Percentiles rank a stretch among this genome's conserved stretches.
phyloP scores from a whole-genome alignment of 2,329 filamentous ascomycete species.

The Dactylellina haptotyla region DNA sequence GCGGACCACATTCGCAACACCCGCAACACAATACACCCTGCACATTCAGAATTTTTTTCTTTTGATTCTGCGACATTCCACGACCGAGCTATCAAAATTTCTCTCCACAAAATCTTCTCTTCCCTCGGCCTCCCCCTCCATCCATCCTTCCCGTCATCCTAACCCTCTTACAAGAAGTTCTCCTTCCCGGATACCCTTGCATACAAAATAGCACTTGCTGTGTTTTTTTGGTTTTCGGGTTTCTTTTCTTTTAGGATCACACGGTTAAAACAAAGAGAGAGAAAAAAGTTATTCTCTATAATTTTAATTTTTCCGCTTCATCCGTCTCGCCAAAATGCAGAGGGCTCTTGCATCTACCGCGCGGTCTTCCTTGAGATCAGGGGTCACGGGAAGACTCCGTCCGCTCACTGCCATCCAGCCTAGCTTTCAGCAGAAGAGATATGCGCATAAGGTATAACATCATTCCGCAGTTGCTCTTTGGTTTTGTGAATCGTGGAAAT shows the following conservation, averaged over 20 bases:
- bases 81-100: conserved; percentile 57
- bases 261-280: conserved; percentile 19
- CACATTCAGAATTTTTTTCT: conserved; percentile 48
- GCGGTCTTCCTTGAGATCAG: conserved; percentile 74
- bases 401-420: conserved; percentile 72
- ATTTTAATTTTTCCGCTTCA: conserved; percentile 21
- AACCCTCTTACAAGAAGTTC: conserved; percentile 55
- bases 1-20: conserved; percentile 36
- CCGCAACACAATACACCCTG: conserved; percentile 20
- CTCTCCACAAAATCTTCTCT: conserved; percentile 60
- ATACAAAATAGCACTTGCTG: conserved; percentile 46
- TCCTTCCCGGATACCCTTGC: conserved; percentile 50
- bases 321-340: conserved; percentile 77
- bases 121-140: conserved; percentile 55
- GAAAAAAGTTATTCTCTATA: background rate
- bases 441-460: conserved; percentile 86
- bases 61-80: conserved; percentile 55
- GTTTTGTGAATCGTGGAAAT: conserved; percentile 1
- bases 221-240: conserved; percentile 29
- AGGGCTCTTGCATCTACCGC: conserved; percentile 85
- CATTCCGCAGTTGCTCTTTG: background rate
- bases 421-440: conserved; percentile 83
- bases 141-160: conserved; percentile 56
- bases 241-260: conserved; percentile 29
- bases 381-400: conserved; percentile 62